Evolutionary conservation across 805 yeast species (phyloP), one percentile per base, ranked within the genome.

Genomic region (Candida loeiensis): DNA sequence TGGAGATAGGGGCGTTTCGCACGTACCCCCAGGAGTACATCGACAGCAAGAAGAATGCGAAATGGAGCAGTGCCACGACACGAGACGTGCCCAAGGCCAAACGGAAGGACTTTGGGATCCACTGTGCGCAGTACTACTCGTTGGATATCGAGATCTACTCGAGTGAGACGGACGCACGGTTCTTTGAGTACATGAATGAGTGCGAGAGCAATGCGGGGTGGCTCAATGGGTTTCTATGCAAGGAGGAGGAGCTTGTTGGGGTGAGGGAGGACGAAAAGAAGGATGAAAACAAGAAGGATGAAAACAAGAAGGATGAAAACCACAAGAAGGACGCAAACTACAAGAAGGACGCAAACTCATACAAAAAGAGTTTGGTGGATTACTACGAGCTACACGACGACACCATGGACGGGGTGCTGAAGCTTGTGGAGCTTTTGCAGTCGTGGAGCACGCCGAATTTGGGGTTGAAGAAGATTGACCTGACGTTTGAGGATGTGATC

Each of bases 1-100:
- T 89, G 9, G 93, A 85, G 34, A 84, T 89, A 41, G 96, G 96
- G 1, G 96, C 96, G 1, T 89, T 88, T 56, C 66, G 96, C 56
- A 86, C 96, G 0, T 76, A 75, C 45, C 69, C 72, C 33, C 74
- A 71, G 20, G 64, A 61, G 35, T 35, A 48, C 15, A 41, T 45
- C 32, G 34, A 43, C 39, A 38, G 34, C 37, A 31, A 37, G 20
- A 41, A 47, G 28, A 38, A 40, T 22, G 50, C 39, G 29, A 19
- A 31, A 20, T 20, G 38, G 3, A 37, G 26, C 13, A 34, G 31
- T 16, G 27, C 17, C 6, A 20, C 27, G 20, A 21, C 28, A 26
- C 28, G 29, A 33, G 11, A 33, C 25, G 31, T 74, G n/a, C 82
- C 84, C 3, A 56, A 66, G 15, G 64, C 73, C n/a, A 78, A 77